phyloP scores from a whole-genome alignment of 2,329 filamentous ascomycete genomes.

The Penicillium brevicompactum region DNA sequence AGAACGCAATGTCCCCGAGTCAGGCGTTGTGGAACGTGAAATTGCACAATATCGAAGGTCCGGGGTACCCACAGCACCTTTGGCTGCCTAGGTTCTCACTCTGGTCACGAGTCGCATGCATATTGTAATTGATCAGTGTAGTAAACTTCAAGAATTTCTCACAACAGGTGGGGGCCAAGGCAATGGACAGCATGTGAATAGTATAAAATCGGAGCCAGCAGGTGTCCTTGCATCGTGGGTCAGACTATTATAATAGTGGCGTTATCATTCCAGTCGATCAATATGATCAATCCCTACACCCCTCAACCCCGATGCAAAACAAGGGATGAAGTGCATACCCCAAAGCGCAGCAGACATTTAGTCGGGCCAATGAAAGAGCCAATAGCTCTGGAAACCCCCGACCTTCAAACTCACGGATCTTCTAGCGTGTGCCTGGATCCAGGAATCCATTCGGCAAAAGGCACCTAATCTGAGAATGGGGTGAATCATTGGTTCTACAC shows the following conservation, averaged over 20 bases:
- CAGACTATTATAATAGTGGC: slow-evolving; percentile 19
- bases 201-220: slow-evolving; percentile 1
- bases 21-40: neutral
- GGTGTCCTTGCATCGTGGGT: slow-evolving; percentile 22
- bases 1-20: too few species aligned
- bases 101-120: neutral
- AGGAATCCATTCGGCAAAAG: slow-evolving; percentile 1
- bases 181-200: neutral
- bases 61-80: neutral
- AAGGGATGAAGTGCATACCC: slow-evolving; percentile 23
- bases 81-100: neutral
- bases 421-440: slow-evolving; percentile 6
- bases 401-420: neutral
- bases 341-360: slow-evolving; percentile 1
- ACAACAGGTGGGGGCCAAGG: neutral
- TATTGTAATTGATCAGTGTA: neutral
- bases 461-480: neutral
- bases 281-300: slow-evolving; percentile 16
- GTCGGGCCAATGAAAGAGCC: slow-evolving; percentile 11
- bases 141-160: neutral
- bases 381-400: neutral
- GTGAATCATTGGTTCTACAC: slow-evolving; percentile 15
- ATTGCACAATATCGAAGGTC: neutral
- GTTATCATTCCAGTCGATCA: slow-evolving; percentile 15
- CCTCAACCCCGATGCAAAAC: slow-evolving; percentile 13